phyloP scores from a whole-genome alignment of 2,329 filamentous ascomycete species.

The Diaporthe vaccinii region DNA sequence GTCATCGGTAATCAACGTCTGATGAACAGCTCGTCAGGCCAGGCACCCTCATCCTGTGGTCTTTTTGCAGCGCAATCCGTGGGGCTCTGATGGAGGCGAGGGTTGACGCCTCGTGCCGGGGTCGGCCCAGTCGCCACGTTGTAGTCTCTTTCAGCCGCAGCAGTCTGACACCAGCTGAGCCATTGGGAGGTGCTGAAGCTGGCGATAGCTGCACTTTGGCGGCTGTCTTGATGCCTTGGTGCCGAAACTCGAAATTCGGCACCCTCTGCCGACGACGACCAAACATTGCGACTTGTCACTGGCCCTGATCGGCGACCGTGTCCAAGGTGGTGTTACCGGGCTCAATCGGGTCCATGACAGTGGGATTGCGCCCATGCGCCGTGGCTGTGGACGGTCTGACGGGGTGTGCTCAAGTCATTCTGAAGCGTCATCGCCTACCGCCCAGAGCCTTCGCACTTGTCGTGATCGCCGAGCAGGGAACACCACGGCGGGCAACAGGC shows the following conservation, averaged over 20 bases:
- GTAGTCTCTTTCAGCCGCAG: conserved; percentile 20
- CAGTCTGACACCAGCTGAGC: conserved; percentile 32
- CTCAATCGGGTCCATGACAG: background rate
- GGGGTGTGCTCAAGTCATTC: background rate
- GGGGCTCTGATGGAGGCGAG: conserved; percentile 15
- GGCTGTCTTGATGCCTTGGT: conserved; percentile 1
- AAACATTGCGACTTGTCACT: background rate
- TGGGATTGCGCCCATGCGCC: background rate
- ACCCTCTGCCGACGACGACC: background rate
- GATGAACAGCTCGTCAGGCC: conserved; percentile 5
- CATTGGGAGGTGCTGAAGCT: background rate
- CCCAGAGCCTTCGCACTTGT: background rate
- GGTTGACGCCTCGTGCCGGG: conserved; percentile 15
- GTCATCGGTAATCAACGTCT: conserved; percentile 6
- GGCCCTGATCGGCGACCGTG: background rate
- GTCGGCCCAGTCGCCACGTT: conserved; percentile 23
- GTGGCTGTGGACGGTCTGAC: conserved; percentile 20
- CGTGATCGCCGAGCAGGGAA: conserved; percentile 4
- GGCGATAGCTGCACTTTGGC: conserved; percentile 11
- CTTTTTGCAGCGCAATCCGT: background rate
- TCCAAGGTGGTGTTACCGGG: conserved; percentile 1
- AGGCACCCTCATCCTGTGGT: conserved; percentile 6
- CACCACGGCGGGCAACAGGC: background rate
- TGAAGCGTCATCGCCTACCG: conserved; percentile 9
- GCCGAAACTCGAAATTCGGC: conserved; percentile 15